Conservation (phyloP, 1,284 basidiomycete species). For the Malassezia psittaci region DNA sequence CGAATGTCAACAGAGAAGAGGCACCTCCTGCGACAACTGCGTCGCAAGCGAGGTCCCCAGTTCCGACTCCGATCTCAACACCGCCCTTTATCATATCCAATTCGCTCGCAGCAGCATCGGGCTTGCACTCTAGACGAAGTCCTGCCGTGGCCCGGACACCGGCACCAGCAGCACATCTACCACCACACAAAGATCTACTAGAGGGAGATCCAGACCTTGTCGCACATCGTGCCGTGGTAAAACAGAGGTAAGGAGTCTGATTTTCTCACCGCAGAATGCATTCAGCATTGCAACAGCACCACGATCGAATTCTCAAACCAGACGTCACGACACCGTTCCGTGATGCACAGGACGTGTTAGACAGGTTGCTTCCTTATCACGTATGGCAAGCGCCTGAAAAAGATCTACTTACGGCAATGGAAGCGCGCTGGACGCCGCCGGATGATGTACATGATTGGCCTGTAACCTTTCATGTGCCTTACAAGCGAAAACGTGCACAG, state of each 20-base stretch:
- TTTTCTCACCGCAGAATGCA: constrained; percentile 3
- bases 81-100: constrained; percentile 20
- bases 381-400: constrained; percentile 39
- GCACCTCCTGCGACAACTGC: not conserved
- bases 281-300: constrained; percentile 17
- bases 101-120: constrained; percentile 10
- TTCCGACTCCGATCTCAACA: not conserved
- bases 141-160: not conserved
- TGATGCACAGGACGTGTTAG: constrained; percentile 29
- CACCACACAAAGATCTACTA: constrained; percentile 14
- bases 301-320: constrained; percentile 27
- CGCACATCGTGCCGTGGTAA: constrained; percentile 9
- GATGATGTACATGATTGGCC: not conserved
- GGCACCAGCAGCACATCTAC: constrained; percentile 2
- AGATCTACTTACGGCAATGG: constrained; percentile 22
- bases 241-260: not conserved
- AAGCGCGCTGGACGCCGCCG: not conserved
- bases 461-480: constrained; percentile 8
- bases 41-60: not conserved
- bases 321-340: constrained; percentile 30
- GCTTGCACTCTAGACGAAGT: constrained; percentile 3
- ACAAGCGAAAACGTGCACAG: constrained; percentile 18
- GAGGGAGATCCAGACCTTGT: constrained; percentile 11
- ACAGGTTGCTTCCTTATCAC: constrained; percentile 38
- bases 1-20: too few relatives aligned